Evolutionary conservation across 805 yeast genomes (phyloP).

Genomic region (Wickerhamiella dianesei): DNA sequence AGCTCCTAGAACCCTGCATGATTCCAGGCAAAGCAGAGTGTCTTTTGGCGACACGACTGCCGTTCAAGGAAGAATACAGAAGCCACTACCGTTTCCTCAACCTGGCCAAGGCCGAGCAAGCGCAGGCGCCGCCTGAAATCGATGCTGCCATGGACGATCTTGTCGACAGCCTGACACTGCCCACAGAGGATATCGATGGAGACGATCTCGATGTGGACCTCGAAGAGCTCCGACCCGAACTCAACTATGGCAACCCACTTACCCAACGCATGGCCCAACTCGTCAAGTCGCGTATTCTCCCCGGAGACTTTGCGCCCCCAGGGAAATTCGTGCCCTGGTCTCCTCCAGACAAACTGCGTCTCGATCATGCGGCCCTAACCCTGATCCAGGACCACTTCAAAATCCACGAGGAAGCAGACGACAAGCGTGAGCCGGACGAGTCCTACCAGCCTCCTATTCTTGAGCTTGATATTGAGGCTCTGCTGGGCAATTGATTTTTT

Average conservation of each 20-base stretch:
- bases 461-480: constrained; percentile 6
- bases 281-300: constrained; percentile 3
- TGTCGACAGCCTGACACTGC: constrained; percentile 9
- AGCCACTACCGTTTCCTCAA: constrained; percentile 8
- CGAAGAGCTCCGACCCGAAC: neutral
- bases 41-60: constrained; percentile 12
- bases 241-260: constrained; percentile 5
- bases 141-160: constrained; percentile 10
- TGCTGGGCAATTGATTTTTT: constrained; percentile 1
- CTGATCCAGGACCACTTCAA: no score
- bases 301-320: neutral
- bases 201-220: constrained; percentile 5
- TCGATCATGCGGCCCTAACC: no score
- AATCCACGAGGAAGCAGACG: constrained; percentile 2
- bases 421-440: constrained; percentile 1
- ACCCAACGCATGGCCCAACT: constrained; percentile 2
- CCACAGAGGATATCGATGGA: neutral
- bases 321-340: neutral
- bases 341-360: neutral
- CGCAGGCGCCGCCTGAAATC: constrained; percentile 2
- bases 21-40: neutral
- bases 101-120: neutral
- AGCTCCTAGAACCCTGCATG: constrained; percentile 12
- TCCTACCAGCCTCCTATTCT: constrained; percentile 1
- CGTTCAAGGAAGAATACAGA: constrained; percentile 15